Conservation (phyloP, 2,329 filamentous ascomycete species). For the Fragosphaeria purpurea region DNA sequence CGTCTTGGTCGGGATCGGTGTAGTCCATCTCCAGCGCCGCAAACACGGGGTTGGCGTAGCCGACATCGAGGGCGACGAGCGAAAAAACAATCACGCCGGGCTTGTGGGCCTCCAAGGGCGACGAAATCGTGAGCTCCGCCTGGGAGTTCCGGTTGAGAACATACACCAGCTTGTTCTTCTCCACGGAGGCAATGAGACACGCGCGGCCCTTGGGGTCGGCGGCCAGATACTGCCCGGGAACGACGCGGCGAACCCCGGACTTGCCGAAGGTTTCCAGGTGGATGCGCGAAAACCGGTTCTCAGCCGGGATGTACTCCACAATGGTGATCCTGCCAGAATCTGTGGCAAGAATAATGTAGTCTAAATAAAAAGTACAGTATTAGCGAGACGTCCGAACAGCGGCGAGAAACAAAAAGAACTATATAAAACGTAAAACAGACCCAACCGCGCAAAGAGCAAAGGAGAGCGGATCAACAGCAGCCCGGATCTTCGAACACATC, state of each 20-base stretch:
- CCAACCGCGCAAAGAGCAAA: not conserved
- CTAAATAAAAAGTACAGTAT: conserved; percentile 35
- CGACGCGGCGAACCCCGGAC: conserved; percentile 83
- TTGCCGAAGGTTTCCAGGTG: conserved; percentile 98
- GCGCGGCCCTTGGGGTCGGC: conserved; percentile 93
- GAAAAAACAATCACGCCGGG: conserved; percentile 83
- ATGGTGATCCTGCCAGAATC: conserved; percentile 94
- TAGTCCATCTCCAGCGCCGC: conserved; percentile 92
- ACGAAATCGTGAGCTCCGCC: conserved; percentile 92
- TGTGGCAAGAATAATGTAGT: conserved; percentile 90
- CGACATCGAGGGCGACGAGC: conserved; percentile 81
- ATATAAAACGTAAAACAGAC: not conserved
- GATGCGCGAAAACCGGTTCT: conserved; percentile 79
- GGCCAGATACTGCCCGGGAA: conserved; percentile 92
- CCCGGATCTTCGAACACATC: conserved; percentile 1
- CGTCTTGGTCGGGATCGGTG: conserved; percentile 80
- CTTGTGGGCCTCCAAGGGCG: conserved; percentile 91
- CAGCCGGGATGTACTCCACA: conserved; percentile 77
- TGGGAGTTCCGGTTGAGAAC: conserved; percentile 93
- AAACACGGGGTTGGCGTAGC: conserved; percentile 95
- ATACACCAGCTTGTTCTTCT: conserved; percentile 99
- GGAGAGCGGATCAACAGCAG: too few relatives aligned
- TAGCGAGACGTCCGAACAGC: conserved; percentile 7
- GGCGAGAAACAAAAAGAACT: not conserved
- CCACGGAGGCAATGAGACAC: conserved; percentile 83